Conservation (phyloP, 352 stramenopile genomes). For the Pythium rhizo-oryzae region DNA sequence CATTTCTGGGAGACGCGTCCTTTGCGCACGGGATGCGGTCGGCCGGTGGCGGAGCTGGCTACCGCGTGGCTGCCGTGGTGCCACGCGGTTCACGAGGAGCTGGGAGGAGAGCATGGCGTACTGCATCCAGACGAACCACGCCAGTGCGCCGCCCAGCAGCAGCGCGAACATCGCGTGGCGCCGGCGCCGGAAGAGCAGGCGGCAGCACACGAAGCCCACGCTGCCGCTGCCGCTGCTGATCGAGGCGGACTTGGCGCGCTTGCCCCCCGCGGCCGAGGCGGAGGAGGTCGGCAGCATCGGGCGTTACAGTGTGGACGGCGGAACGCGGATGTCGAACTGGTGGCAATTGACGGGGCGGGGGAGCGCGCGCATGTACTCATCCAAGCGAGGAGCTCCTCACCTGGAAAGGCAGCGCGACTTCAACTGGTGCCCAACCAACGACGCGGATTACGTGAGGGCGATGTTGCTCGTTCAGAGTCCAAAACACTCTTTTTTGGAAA, state of each 20-base stretch:
- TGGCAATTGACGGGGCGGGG: too few relatives aligned
- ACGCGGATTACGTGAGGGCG: too few relatives aligned
- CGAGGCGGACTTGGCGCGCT: background rate
- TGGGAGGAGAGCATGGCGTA: constrained; percentile 52
- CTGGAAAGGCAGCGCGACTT: too few relatives aligned
- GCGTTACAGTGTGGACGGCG: too few relatives aligned
- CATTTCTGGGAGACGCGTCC: background rate
- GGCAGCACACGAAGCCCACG: constrained; percentile 1
- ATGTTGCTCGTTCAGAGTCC: background rate
- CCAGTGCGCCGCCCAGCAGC: constrained; percentile 13
- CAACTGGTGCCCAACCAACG: too few relatives aligned
- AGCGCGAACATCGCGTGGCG: background rate
- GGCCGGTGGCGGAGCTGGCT: background rate
- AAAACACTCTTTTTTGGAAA: background rate
- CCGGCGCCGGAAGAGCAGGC: constrained; percentile 13
- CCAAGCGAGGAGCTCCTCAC: too few relatives aligned
- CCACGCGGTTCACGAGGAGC: constrained; percentile 23
- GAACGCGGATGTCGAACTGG: too few relatives aligned
- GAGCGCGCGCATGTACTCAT: too few relatives aligned
- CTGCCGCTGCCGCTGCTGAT: background rate
- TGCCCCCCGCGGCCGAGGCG: background rate
- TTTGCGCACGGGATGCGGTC: background rate
- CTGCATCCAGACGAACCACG: constrained; percentile 55
- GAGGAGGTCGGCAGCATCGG: constrained; percentile 7
- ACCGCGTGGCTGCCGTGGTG: background rate